These are phyloP conservation scores for Ascoidea tarda DNA, from an alignment of 805 yeast genomes.

Conservation along the genomic window DNA sequence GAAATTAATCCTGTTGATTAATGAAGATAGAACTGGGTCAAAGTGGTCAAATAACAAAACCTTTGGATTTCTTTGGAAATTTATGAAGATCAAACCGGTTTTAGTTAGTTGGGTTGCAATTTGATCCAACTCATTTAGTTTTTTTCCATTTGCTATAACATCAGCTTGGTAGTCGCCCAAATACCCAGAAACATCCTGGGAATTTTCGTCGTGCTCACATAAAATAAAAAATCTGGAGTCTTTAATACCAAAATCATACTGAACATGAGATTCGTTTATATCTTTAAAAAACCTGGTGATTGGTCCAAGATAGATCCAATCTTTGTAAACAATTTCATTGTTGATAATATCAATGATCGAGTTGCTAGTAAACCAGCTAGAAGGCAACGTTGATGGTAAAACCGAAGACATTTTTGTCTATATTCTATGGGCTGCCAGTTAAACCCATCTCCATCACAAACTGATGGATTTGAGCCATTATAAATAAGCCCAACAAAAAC, in stretches of 20 bases:
- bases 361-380: slow-evolving; percentile 17
- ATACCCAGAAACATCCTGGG: slow-evolving; percentile 7
- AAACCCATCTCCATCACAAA: too few species aligned
- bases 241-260: slow-evolving; percentile 14
- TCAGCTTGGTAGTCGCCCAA: slow-evolving; percentile 14
- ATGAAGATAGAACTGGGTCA: slow-evolving; percentile 12
- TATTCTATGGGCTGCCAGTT: too few species aligned
- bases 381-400: not conserved
- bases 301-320: slow-evolving; percentile 16
- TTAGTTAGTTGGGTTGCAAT: slow-evolving; percentile 14
- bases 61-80: slow-evolving; percentile 13
- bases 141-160: slow-evolving; percentile 6
- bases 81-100: slow-evolving; percentile 15
- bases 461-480: too few species aligned
- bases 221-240: slow-evolving; percentile 15
- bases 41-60: slow-evolving; percentile 11
- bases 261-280: slow-evolving; percentile 12
- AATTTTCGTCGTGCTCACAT: slow-evolving; percentile 10
- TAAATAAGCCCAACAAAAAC: too few species aligned
- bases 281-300: slow-evolving; percentile 12
- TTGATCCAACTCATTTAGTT: slow-evolving; percentile 8
- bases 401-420: not conserved
- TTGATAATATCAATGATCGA: slow-evolving; percentile 12
- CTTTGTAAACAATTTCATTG: slow-evolving; percentile 14
- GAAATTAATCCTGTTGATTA: slow-evolving; percentile 13